Percentiles rank a stretch among this genome's conserved stretches.
These are phyloP conservation scores for Botrytis cinerea DNA, from an alignment of 2,329 filamentous ascomycete species.

Conservation along the genomic window DNA sequence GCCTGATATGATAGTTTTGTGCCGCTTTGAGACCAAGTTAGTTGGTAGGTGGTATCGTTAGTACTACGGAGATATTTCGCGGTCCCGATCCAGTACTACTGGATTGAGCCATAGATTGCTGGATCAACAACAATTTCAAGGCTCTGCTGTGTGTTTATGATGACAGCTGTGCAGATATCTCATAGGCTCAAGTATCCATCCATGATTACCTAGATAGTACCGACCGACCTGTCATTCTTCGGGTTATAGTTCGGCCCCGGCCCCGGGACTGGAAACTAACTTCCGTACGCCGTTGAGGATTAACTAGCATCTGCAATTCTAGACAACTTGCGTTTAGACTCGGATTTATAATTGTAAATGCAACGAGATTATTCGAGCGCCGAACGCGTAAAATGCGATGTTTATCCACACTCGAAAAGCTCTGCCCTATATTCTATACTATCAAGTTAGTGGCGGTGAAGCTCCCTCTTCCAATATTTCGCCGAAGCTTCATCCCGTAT, in stretches of 20 bases:
- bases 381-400: background rate
- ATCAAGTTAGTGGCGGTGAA: slow-evolving; percentile 8
- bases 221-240: background rate
- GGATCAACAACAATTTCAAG: background rate
- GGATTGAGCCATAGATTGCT: too few species aligned
- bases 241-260: background rate
- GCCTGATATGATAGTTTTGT: background rate
- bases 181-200: background rate
- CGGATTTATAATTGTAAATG: too few species aligned
- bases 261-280: background rate
- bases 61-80: background rate
- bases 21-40: background rate
- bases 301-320: background rate
- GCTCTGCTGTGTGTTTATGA: background rate
- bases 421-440: background rate
- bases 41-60: background rate
- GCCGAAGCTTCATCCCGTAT: slow-evolving; percentile 5
- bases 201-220: background rate
- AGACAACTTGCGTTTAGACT: background rate
- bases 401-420: background rate
- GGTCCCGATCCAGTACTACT: background rate
- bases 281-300: background rate
- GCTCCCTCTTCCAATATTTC: background rate
- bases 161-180: background rate
- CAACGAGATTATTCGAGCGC: background rate